Base-by-base conservation (phyloP, 306 rosid species). In the Argentina anserina region DNA sequence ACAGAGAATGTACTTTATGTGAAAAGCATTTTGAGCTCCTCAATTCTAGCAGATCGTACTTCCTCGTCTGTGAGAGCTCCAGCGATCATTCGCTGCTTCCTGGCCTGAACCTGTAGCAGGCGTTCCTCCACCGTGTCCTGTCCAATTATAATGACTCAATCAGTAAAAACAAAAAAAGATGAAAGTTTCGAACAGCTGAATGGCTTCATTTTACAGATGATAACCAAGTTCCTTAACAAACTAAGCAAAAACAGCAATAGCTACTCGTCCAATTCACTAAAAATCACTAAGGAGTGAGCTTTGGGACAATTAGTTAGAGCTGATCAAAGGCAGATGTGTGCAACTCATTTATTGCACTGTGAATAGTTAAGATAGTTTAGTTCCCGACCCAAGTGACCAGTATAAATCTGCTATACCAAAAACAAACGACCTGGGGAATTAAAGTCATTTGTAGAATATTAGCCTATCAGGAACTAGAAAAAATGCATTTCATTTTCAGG, bases 21-120 rank as follows among this genome's bases (percentile, higher is more conserved):
- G 83, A 90, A 88, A 0, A 93, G 91, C 90, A 90, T 86, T 75
- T 88, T 90, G 74, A 93, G 91, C 55, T 90, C 92, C 64, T 87
- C 92, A 71, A 90, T 79, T 79, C 97, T 82, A 23, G 90, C 89
- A 46, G 86, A 69, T 6, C 93, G 83, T 67, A 90, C 90, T 62
- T 93, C 96, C 55, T 90, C 89, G 23, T 93, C 86, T 1, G 90
- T 88, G 59, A 90, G 89, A 56, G 97, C 91, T 61, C 96, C 96
- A 4, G 93, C 77, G 70, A 93, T 90, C 96, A 93, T 80, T 42
- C 84, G 74, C 77, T 90, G 91, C 84, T 88, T 90, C 77, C 84
- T 83, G 5, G 87, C 93, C 59, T 93, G 97, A 15, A 93, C 92
- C 79, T 77, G 91, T 74, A 86, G 93, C 85, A 93, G 69, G 1